phyloP scores from a whole-genome alignment of 2,329 filamentous ascomycete species.

The Scytalidium lignicola region DNA sequence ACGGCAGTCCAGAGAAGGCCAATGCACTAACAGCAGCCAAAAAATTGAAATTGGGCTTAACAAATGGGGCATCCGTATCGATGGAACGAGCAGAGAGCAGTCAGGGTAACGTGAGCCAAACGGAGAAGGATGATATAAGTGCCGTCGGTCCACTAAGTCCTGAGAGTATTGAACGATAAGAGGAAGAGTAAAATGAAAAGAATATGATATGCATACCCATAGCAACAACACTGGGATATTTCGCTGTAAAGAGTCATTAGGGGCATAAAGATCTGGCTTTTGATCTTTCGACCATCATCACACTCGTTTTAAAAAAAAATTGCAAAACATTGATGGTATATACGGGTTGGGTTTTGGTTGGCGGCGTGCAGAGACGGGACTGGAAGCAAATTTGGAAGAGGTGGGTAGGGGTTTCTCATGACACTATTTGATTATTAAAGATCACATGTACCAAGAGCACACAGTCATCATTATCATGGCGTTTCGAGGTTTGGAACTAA shows the following conservation, averaged over 20 bases:
- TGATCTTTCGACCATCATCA: background rate
- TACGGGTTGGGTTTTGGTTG: background rate
- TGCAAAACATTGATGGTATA: background rate
- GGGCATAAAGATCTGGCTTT: background rate
- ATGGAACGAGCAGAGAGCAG: slow-evolving; percentile 58
- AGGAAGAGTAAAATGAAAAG: background rate
- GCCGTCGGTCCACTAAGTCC: slow-evolving; percentile 78
- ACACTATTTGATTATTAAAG: background rate
- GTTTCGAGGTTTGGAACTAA: background rate
- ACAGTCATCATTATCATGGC: background rate
- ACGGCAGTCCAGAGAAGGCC: slow-evolving; percentile 33
- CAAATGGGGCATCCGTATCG: slow-evolving; percentile 25
- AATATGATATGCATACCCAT: too few species aligned
- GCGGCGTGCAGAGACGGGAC: background rate
- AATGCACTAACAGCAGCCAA: slow-evolving; percentile 40
- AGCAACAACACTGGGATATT: too few species aligned
- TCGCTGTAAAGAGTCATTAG: too few species aligned
- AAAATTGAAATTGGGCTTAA: slow-evolving; percentile 40
- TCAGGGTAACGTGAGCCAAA: slow-evolving; percentile 47
- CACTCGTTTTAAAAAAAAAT: background rate
- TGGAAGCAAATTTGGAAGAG: background rate
- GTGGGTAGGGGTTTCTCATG: background rate
- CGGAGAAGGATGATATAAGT: slow-evolving; percentile 63
- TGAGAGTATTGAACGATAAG: slow-evolving; percentile 48
- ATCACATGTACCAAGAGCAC: background rate